Percentiles rank a stretch among this genome's conserved stretches.
These are phyloP conservation scores for Zygotorulaspora chibaensis DNA, from an alignment of 805 yeast genomes.

Conservation along the genomic window DNA sequence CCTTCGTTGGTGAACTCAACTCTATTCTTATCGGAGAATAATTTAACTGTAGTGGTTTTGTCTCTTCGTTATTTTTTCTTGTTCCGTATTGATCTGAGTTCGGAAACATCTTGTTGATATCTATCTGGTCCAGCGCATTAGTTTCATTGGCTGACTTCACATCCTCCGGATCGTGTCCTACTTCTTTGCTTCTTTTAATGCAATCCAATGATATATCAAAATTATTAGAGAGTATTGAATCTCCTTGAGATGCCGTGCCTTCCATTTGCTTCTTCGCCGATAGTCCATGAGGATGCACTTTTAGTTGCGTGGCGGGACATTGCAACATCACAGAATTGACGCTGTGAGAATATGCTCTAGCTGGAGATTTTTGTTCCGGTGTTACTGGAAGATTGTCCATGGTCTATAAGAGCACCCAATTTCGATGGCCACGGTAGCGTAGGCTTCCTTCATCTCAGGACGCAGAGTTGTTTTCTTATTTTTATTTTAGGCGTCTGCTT, in stretches of 20 bases:
- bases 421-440: not conserved
- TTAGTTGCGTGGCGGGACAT: slow-evolving; percentile 5
- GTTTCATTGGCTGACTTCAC: not conserved
- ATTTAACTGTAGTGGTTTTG: slow-evolving; percentile 8
- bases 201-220: slow-evolving; percentile 8
- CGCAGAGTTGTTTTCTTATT: no score
- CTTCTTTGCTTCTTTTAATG: slow-evolving; percentile 5
- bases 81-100: not conserved
- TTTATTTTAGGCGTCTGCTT: no score
- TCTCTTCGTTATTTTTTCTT: not conserved
- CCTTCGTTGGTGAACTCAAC: slow-evolving; percentile 19
- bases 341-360: not conserved
- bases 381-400: slow-evolving; percentile 9
- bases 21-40: slow-evolving; percentile 25
- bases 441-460: not conserved
- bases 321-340: not conserved
- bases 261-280: slow-evolving; percentile 13
- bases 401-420: not conserved
- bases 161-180: not conserved
- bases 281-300: slow-evolving; percentile 19
- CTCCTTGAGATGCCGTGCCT: not conserved
- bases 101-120: slow-evolving; percentile 22
- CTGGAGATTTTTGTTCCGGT: slow-evolving; percentile 7
- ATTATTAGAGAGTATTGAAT: slow-evolving; percentile 4
- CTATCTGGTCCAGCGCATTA: slow-evolving; percentile 19